Conservation (phyloP, 257 asterid genomes). For the Plectranthus barbatus region DNA sequence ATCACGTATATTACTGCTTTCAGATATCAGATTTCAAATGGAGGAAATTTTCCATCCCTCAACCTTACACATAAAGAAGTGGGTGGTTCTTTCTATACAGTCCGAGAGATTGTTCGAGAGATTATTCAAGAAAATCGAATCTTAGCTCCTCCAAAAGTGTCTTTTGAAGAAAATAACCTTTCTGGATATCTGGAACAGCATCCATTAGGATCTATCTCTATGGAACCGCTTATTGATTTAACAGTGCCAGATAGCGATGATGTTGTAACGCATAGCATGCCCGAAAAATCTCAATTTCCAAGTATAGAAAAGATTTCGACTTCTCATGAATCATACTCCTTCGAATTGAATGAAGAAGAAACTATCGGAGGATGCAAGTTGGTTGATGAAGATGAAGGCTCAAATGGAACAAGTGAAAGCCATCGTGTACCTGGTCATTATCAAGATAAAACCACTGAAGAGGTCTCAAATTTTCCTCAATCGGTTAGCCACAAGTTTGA, state of each 20-base stretch:
- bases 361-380: slow-evolving; percentile 8
- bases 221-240: slow-evolving; percentile 39
- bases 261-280: slow-evolving; percentile 3
- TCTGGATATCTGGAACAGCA: slow-evolving; percentile 38
- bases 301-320: slow-evolving; percentile 23
- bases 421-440: slow-evolving; percentile 14
- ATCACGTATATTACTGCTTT: not conserved
- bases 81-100: slow-evolving; percentile 89
- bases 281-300: slow-evolving; percentile 12
- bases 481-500: not conserved
- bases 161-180: slow-evolving; percentile 32
- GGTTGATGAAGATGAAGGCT: slow-evolving; percentile 16
- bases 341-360: slow-evolving; percentile 16
- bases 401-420: slow-evolving; percentile 9
- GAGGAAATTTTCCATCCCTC: slow-evolving; percentile 74
- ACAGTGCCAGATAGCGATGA: slow-evolving; percentile 25
- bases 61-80: slow-evolving; percentile 90
- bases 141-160: slow-evolving; percentile 63
- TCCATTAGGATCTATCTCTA: slow-evolving; percentile 58
- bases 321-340: slow-evolving; percentile 22
- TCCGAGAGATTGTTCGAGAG: slow-evolving; percentile 81
- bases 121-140: slow-evolving; percentile 86
- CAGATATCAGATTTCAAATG: slow-evolving; percentile 66
- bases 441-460: slow-evolving; percentile 16
- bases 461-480: slow-evolving; percentile 10